These are phyloP conservation scores for Penicillium tannophilum DNA, from an alignment of 495 filamentous ascomycete species.

Conservation along the genomic window DNA sequence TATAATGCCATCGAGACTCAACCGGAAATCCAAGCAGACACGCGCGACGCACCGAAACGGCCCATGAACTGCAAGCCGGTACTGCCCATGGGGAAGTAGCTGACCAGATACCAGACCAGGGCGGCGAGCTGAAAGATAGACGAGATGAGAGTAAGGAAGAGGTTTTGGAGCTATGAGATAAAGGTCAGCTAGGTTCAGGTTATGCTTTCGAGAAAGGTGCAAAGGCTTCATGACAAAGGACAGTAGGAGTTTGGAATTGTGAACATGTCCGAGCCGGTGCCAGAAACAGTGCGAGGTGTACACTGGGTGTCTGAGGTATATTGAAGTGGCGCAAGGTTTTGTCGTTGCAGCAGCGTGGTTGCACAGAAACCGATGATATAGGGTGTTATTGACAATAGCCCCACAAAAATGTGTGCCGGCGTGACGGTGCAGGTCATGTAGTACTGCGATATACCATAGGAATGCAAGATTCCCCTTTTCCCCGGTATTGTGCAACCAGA, in stretches of 20 bases:
- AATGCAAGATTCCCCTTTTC: constrained; percentile 27
- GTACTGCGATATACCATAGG: constrained; percentile 24
- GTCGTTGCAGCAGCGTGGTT: constrained; percentile 7
- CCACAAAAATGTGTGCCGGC: constrained; percentile 2
- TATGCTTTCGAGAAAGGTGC: constrained; percentile 7
- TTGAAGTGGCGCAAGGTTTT: constrained; percentile 8
- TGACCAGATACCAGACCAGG: constrained; percentile 91
- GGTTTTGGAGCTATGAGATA: constrained; percentile 66
- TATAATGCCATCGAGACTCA: constrained; percentile 34
- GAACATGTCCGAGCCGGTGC: not conserved
- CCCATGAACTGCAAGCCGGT: constrained; percentile 85
- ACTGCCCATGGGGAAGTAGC: constrained; percentile 97
- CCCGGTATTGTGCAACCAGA: constrained; percentile 21
- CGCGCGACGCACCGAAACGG: constrained; percentile 78
- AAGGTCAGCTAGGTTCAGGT: constrained; percentile 16
- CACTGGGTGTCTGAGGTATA: not conserved
- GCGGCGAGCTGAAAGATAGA: constrained; percentile 80
- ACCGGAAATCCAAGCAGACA: constrained; percentile 85
- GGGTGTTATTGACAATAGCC: constrained; percentile 21
- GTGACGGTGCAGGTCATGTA: constrained; percentile 18
- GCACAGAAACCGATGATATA: constrained; percentile 6
- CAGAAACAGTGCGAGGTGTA: constrained; percentile 21
- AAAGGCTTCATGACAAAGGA: constrained; percentile 3
- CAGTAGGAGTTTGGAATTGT: not conserved
- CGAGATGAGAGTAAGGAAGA: constrained; percentile 80